phyloP scores from a whole-genome alignment of 2,329 filamentous ascomycete genomes.

The Ascochyta viciae-villosae region DNA sequence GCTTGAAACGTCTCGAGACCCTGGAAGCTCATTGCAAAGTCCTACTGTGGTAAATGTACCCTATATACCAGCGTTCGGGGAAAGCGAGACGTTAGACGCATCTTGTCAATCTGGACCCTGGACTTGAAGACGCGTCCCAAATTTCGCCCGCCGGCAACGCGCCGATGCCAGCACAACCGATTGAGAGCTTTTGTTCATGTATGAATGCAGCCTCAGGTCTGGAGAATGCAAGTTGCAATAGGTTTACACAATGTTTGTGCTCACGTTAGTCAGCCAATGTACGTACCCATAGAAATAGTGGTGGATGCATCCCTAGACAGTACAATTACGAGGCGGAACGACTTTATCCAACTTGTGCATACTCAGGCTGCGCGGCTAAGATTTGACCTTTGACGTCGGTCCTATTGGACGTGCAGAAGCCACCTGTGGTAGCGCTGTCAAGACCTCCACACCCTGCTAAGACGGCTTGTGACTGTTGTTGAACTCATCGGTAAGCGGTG shows the following conservation, averaged over 20 bases:
- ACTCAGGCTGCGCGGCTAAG: background rate
- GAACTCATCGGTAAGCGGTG: background rate
- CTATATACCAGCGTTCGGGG: background rate
- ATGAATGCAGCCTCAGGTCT: background rate
- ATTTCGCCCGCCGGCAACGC: background rate
- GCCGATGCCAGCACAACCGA: background rate
- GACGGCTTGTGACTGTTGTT: background rate
- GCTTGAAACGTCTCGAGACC: background rate
- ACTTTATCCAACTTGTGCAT: background rate
- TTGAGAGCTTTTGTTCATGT: background rate
- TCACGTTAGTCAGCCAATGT: background rate
- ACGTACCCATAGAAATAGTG: background rate
- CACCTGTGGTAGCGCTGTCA: background rate
- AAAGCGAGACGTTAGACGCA: background rate
- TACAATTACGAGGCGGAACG: background rate
- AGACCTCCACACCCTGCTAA: background rate
- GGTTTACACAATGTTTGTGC: background rate
- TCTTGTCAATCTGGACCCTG: slow-evolving; percentile 11
- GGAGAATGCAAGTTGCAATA: background rate
- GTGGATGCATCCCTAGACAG: background rate
- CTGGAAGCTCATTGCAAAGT: background rate
- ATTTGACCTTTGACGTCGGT: background rate
- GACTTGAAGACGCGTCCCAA: background rate
- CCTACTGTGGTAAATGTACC: background rate
- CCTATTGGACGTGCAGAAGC: background rate